Conservation (phyloP, 2,329 filamentous ascomycete genomes). For the Paraphaeosphaeria sporulosa region DNA sequence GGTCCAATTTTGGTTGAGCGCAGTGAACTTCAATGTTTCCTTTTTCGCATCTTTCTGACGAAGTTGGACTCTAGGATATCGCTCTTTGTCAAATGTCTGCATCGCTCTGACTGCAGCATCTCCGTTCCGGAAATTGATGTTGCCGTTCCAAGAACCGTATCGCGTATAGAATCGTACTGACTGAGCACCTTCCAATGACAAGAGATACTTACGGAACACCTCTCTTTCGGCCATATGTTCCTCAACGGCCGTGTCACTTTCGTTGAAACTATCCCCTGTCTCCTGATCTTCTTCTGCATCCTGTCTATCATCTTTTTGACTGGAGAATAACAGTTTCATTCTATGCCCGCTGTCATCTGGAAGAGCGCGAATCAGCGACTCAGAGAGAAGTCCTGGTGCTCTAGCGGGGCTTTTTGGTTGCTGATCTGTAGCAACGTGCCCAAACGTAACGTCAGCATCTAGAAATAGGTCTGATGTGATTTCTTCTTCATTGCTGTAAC, state of each 20-base stretch:
- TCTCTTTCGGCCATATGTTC: slow-evolving; percentile 26
- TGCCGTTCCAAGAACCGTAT: slow-evolving; percentile 32
- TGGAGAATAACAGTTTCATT: slow-evolving; percentile 26
- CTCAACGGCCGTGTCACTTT: slow-evolving; percentile 13
- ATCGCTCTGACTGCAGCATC: slow-evolving; percentile 24
- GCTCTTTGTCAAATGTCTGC: slow-evolving; percentile 22
- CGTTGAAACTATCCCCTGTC: not conserved
- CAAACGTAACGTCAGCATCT: not conserved
- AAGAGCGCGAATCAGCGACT: slow-evolving; percentile 32
- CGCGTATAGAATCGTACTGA: slow-evolving; percentile 31
- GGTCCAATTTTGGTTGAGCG: too few species aligned
- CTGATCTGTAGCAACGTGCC: not conserved
- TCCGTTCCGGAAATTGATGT: slow-evolving; percentile 27
- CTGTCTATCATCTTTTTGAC: slow-evolving; percentile 13
- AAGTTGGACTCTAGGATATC: slow-evolving; percentile 27
- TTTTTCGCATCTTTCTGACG: slow-evolving; percentile 20
- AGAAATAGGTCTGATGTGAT: not conserved
- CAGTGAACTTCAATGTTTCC: slow-evolving; percentile 29
- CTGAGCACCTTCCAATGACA: slow-evolving; percentile 27
- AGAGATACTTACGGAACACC: slow-evolving; percentile 26
- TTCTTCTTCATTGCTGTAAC: slow-evolving; percentile 22
- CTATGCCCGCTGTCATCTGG: slow-evolving; percentile 34
- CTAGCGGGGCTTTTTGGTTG: not conserved
- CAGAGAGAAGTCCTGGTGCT: slow-evolving; percentile 23
- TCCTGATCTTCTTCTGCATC: slow-evolving; percentile 14